Base-by-base conservation (phyloP, 352 stramenopile species). In the Pythium graminicola region DNA sequence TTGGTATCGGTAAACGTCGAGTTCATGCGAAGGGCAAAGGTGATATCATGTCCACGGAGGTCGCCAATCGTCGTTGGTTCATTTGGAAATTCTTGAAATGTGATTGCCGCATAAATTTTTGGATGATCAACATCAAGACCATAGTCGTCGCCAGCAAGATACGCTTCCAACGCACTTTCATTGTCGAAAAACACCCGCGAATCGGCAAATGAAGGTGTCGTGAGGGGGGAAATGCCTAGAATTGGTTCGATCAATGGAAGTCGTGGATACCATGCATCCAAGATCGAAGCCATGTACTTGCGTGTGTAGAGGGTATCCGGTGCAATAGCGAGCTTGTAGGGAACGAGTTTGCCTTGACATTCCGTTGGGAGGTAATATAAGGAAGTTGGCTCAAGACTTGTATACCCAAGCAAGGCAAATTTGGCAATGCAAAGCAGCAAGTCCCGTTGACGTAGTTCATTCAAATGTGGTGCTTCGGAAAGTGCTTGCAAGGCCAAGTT, bases 301-400 rank as follows among this genome's bases (percentile, higher is more conserved):
- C 80, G 73, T n/a, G 80, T 89, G 51, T 78, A 91, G 2, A 60
- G 19, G 1, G 62, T 86, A 57, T 91, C 77, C 0, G 80, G 80
- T 2, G 77, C 71, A 44, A 91, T 83, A 4, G 73, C 75, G 36
- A 91, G 68, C 43, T 86, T 88, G 67, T 85, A 88, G 13, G 77
- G 77, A 6, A 86, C 60, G 48, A 91, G 54, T 38, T 72, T 78
- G 17, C 60, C 69, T 26, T 60, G 51, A 43, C 80, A 91, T 6
- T 67, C 66, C 10, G 33, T 31, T 0, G 80, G 80, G 0, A 84
- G 50, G 26, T 67, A 54, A 51, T 83, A 82, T 9, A 55, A 57
- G 14, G 71, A 76, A 11, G 39, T 60, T 1, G 57, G 41, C 6
- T 71, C 50, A 0, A 61, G 33, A 50, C 74, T 84, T 32, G 75